These are phyloP conservation scores for Cryphonectria nitschkei DNA, from an alignment of 2,329 filamentous ascomycete species.

Conservation along the genomic window DNA sequence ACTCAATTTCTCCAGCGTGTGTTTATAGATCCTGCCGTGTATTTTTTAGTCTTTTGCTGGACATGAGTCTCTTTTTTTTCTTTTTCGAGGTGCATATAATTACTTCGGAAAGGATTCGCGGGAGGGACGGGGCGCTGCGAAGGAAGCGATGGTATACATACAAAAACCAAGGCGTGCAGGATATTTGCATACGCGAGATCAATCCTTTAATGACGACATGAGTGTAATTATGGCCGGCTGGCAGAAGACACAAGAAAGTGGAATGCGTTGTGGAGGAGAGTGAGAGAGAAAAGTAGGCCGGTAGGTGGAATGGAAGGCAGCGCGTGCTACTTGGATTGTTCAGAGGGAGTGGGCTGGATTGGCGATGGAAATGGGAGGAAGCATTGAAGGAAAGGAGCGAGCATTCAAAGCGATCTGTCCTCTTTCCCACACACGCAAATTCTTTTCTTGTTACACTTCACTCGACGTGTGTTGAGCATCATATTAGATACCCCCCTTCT, in stretches of 20 bases:
- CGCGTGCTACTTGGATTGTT: constrained; percentile 1
- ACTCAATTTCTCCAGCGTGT: constrained; percentile 15
- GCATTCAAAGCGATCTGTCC: background rate
- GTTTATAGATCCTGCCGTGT: constrained; percentile 8
- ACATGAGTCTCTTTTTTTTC: constrained; percentile 2
- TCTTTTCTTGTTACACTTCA: background rate
- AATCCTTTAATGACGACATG: constrained; percentile 10
- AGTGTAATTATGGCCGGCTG: background rate
- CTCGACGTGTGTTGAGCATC: constrained; percentile 27
- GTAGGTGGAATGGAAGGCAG: background rate
- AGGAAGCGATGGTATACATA: constrained; percentile 14
- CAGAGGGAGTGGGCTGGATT: background rate
- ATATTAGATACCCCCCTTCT: constrained; percentile 27
- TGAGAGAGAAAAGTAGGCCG: background rate
- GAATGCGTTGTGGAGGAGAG: background rate
- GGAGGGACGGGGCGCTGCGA: background rate
- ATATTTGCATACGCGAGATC: constrained; percentile 16
- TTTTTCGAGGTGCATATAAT: background rate
- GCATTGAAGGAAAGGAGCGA: background rate
- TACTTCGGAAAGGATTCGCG: background rate
- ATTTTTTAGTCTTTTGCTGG: background rate
- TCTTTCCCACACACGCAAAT: background rate
- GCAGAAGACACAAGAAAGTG: background rate
- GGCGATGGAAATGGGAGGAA: background rate
- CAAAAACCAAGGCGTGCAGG: constrained; percentile 12